phyloP scores from a whole-genome alignment of 2,329 filamentous ascomycete species.

The Botrytis cinerea region DNA sequence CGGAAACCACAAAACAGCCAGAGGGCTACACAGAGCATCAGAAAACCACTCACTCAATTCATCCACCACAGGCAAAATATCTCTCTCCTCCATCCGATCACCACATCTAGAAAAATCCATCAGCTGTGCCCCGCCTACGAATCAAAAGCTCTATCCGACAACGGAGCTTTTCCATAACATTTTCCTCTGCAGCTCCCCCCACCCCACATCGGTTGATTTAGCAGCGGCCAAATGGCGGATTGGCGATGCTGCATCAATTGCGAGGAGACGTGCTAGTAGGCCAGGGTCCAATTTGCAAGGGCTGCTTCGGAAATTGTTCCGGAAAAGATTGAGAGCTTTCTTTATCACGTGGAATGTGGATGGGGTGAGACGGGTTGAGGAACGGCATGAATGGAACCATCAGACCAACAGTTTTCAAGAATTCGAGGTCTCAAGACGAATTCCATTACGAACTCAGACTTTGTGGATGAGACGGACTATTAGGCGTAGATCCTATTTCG shows the following conservation, averaged over 20 bases:
- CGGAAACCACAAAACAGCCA: background rate
- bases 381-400: background rate
- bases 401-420: background rate
- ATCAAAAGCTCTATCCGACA: slow-evolving; percentile 12
- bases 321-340: background rate
- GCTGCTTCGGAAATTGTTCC: background rate
- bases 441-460: background rate
- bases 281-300: background rate
- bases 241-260: background rate
- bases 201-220: slow-evolving; percentile 10
- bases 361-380: background rate
- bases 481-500: background rate
- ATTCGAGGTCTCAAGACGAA: too few relatives aligned
- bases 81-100: background rate
- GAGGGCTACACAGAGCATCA: background rate
- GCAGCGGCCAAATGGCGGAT: slow-evolving; percentile 12
- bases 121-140: slow-evolving; percentile 10
- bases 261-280: background rate
- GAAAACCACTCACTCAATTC: background rate
- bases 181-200: background rate
- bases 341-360: background rate
- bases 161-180: background rate
- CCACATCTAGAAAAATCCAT: background rate
- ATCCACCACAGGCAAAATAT: background rate
- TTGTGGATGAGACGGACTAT: background rate